Base-by-base conservation (phyloP, 176 grass and related monocot genomes). In the Bonia amplexicaulis region DNA sequence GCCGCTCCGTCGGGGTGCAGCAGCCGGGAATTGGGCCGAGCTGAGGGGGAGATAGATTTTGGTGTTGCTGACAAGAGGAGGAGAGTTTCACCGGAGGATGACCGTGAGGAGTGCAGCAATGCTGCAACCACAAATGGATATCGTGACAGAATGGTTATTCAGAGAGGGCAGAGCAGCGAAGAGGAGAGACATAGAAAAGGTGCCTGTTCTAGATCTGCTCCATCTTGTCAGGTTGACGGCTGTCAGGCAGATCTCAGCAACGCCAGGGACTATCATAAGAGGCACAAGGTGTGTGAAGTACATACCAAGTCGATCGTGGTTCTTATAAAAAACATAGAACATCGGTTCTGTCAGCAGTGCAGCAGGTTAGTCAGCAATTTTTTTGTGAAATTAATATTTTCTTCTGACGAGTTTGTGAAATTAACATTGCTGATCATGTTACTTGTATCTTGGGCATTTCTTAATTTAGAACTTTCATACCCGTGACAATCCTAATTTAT, bases 301-400 rank as follows among this genome's bases (percentile, higher is more conserved):
- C 95, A 97, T 85, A 88, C 92, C 70, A 94, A 73, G 82, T 90
- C 90, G 1, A 65, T n/a, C 4, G 37, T 86, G 48, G 92, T 87
- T 33, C 12, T 39, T 46, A 84, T 97, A 3, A 73, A 76, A 73
- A 77, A 80, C n/a, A 31, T 63, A 20, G 87, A 91, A 71, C 79
- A 91, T 58, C 92, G 95, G 9, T 97, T 97, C 85, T 97, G 92
- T 68, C 95, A 97, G 86, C 92, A 97, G 70, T 94, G 95, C 75
- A 97, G 95, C 87, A 97, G 91, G 93, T 96, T 76, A 67, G 85
- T 73, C 71, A 41, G 59, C 62, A 61, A 81, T 80, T 87, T 88
- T 39, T 69, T 80, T 68, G 61, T 73, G 62, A 78, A 33, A 35
- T 84, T 66, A 73, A 41, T 20, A 10, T 41, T 51, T 37, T 37